Percentiles rank a stretch among this genome's conserved stretches.
Conservation (phyloP, 164 flowering plant species). For the Vitis rupestris region DNA sequence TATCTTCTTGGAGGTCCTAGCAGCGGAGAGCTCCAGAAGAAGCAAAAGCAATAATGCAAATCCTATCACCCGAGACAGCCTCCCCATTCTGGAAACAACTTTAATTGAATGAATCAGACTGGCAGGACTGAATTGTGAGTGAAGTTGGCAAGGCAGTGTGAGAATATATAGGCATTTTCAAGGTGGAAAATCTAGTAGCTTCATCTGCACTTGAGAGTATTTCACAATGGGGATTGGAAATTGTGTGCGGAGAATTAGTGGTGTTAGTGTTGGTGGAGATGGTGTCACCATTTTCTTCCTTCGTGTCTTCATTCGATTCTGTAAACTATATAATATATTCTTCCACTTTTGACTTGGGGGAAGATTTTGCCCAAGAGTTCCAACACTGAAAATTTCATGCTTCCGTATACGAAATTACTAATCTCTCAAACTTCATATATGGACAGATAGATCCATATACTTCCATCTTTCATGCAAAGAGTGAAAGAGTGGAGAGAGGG, state of each 20-base stretch:
- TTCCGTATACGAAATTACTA: no score
- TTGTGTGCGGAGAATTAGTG: constrained; percentile 5
- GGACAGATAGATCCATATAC: no score
- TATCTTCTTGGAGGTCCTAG: constrained; percentile 11
- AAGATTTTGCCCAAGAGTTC: no score
- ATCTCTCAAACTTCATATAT: no score
- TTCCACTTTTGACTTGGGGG: no score
- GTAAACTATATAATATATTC: no score
- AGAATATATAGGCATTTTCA: not conserved
- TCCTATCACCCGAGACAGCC: constrained; percentile 12
- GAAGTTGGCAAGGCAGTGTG: not conserved
- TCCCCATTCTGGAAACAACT: constrained; percentile 13
- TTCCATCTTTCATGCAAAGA: no score
- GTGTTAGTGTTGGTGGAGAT: not conserved
- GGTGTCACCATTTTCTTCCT: no score
- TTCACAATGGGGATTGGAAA: not conserved
- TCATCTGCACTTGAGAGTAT: not conserved
- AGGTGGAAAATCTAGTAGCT: constrained; percentile 13
- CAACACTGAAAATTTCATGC: no score
- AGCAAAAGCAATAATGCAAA: constrained; percentile 27
- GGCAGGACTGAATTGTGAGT: not conserved
- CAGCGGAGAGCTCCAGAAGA: constrained; percentile 25
- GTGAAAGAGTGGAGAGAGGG: no score
- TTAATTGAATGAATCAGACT: no score
- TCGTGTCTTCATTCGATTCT: no score